These are phyloP conservation scores for Cajanus cajan DNA, from an alignment of 306 rosid species.

Conservation along the genomic window DNA sequence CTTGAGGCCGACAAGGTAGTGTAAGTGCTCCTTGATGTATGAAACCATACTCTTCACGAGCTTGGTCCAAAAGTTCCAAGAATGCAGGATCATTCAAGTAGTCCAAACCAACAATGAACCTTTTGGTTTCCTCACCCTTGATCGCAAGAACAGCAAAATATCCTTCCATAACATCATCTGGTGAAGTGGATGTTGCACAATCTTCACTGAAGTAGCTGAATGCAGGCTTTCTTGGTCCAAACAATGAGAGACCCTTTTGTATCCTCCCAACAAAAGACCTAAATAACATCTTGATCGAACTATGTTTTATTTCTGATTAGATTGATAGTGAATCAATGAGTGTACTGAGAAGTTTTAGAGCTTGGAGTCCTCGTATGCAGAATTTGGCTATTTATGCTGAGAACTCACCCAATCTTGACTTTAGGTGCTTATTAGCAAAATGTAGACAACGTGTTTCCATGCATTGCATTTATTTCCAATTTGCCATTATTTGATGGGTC, in stretches of 20 bases:
- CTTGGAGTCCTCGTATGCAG: background rate
- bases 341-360: background rate
- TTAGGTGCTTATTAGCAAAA: background rate
- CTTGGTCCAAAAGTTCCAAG: too few relatives aligned
- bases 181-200: background rate
- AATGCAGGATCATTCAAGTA: too few relatives aligned
- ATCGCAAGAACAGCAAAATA: too few relatives aligned
- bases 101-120: too few relatives aligned
- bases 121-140: too few relatives aligned
- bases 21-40: too few relatives aligned
- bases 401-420: background rate
- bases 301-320: background rate
- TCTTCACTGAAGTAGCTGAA: slow-evolving; percentile 23
- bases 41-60: too few relatives aligned
- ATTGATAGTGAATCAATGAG: background rate
- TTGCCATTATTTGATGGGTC: background rate
- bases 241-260: slow-evolving; percentile 41
- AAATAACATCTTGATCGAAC: slow-evolving; percentile 20
- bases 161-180: background rate
- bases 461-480: background rate
- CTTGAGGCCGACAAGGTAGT: too few relatives aligned
- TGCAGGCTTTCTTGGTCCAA: slow-evolving; percentile 30
- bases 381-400: slow-evolving; percentile 8
- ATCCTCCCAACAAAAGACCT: slow-evolving; percentile 38
- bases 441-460: background rate